Evolutionary conservation across 352 stramenopile genomes (phyloP).

Genomic region (Phytopythium helicoides): DNA sequence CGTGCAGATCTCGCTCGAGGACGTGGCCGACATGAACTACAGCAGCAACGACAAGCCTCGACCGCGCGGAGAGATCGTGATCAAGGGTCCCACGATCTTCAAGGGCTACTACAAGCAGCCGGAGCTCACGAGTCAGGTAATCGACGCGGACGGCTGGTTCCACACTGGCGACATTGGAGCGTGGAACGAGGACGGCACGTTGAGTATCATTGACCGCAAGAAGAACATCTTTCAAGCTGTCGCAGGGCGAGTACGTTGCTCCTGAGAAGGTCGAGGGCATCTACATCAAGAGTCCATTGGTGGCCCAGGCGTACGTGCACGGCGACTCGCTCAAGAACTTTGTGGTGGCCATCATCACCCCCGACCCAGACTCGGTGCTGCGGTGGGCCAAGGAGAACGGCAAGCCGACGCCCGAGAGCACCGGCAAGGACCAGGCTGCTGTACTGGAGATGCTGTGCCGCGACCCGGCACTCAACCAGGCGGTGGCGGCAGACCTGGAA

Average conservation of each 20-base stretch:
- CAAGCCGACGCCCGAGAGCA: constrained; percentile 11
- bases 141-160: constrained; percentile 95
- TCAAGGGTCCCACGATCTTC: constrained; percentile 82
- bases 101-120: constrained; percentile 95
- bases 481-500: constrained; percentile 79
- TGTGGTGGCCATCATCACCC: constrained; percentile 94
- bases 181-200: constrained; percentile 93
- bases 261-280: constrained; percentile 97
- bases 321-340: constrained; percentile 94
- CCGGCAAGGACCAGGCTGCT: background rate
- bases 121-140: constrained; percentile 89
- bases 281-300: constrained; percentile 91
- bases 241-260: constrained; percentile 96
- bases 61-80: constrained; percentile 60
- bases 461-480: constrained; percentile 24
- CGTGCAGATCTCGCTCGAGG: constrained; percentile 91
- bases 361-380: constrained; percentile 61
- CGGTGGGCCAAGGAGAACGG: constrained; percentile 58
- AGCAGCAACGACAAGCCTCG: constrained; percentile 73
- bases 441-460: constrained; percentile 15
- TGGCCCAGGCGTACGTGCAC: constrained; percentile 95
- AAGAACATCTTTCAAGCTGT: constrained; percentile 96
- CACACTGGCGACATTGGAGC: constrained; percentile 96
- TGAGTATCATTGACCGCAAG: constrained; percentile 91
- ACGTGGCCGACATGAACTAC: constrained; percentile 98